A percentile compares a stretch with the other conserved stretches of the same genome.
Evolutionary conservation across 805 yeast genomes (phyloP).

Genomic region (Lipomyces anomalus): DNA sequence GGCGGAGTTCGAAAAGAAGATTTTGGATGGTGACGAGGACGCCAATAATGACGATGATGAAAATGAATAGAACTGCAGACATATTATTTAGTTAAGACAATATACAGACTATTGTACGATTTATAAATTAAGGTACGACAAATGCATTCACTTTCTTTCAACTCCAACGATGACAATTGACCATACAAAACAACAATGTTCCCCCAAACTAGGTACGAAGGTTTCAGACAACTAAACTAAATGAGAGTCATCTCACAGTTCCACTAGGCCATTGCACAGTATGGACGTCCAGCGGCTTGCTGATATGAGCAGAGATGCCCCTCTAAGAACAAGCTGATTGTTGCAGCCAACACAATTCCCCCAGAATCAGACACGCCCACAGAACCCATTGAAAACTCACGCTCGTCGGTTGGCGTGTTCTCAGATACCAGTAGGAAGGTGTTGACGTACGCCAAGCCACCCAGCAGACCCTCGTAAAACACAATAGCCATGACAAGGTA

Average conservation of each 20-base stretch:
- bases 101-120: no score
- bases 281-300: constrained; percentile 63
- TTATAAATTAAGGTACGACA: background rate
- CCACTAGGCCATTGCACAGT: constrained; percentile 53
- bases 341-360: constrained; percentile 79
- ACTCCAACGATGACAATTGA: no score
- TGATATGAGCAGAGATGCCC: constrained; percentile 67
- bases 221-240: background rate
- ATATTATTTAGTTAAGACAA: no score
- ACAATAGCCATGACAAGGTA: constrained; percentile 58
- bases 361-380: constrained; percentile 78
- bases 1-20: constrained; percentile 11
- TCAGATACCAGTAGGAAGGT: constrained; percentile 77
- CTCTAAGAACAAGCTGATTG: constrained; percentile 69
- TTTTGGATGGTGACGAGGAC: constrained; percentile 24
- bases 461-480: constrained; percentile 80
- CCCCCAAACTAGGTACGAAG: no score
- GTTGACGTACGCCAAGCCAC: constrained; percentile 86
- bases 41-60: constrained; percentile 17
- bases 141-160: no score
- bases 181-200: no score
- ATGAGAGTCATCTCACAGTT: background rate
- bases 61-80: no score
- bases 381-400: constrained; percentile 78
- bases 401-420: constrained; percentile 42